Evolutionary conservation across 1,284 basidiomycete species (phyloP).

Genomic region (Vanrija sp.): DNA sequence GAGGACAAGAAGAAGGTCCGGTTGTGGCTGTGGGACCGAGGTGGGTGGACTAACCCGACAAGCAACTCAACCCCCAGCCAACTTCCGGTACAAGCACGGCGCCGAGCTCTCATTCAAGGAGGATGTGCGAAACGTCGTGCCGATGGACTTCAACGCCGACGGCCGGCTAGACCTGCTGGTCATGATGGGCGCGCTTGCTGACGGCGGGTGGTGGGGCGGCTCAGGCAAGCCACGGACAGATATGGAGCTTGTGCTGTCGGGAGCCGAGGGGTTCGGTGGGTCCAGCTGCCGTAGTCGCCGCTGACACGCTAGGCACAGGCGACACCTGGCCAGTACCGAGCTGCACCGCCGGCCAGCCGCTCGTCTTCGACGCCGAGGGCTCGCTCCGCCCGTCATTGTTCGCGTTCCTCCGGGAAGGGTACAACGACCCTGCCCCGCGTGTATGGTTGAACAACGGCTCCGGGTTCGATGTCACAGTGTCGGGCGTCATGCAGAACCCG

Average conservation of each 20-base stretch:
- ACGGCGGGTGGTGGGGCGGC: constrained; percentile 50
- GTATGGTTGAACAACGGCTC: constrained; percentile 32
- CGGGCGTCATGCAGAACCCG: constrained; percentile 1
- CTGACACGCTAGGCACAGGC: not conserved
- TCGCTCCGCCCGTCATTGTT: constrained; percentile 86
- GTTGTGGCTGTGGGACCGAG: constrained; percentile 79
- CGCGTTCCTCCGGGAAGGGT: constrained; percentile 54
- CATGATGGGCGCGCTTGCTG: constrained; percentile 59
- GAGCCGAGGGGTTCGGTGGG: constrained; percentile 66
- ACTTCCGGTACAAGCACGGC: constrained; percentile 40
- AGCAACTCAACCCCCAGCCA: not conserved
- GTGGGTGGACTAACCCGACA: constrained; percentile 50
- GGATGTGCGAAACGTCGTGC: constrained; percentile 65
- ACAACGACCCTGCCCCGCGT: constrained; percentile 4
- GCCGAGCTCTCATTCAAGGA: constrained; percentile 54
- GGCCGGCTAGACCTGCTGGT: constrained; percentile 85
- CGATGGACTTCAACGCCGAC: constrained; percentile 88
- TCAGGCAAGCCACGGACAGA: constrained; percentile 52
- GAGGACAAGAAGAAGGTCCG: constrained; percentile 68
- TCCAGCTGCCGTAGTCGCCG: not conserved
- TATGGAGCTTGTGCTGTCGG: constrained; percentile 61
- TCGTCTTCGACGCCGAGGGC: constrained; percentile 79
- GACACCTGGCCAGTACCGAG: constrained; percentile 24
- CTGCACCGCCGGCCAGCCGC: constrained; percentile 59
- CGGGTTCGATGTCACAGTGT: constrained; percentile 13